phyloP scores from a whole-genome alignment of 1,284 basidiomycete genomes.

The Puccinia horiana region DNA sequence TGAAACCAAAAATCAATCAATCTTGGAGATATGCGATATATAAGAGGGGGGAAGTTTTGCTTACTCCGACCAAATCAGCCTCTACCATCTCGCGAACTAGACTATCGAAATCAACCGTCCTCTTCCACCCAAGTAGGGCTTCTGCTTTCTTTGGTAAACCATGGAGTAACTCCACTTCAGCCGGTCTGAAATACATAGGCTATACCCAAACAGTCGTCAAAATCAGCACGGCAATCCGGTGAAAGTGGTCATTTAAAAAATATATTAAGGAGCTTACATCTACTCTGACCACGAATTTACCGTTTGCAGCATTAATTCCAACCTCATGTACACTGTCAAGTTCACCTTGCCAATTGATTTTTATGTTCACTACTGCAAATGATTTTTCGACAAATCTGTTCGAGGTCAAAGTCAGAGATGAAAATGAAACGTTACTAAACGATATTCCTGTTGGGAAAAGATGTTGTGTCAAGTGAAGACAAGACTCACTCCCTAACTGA shows the following conservation, averaged over 20 bases:
- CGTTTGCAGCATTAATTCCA: slow-evolving; percentile 69
- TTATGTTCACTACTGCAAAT: slow-evolving; percentile 69
- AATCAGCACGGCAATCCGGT: slow-evolving; percentile 9
- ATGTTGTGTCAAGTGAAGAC: neutral
- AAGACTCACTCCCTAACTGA: slow-evolving; percentile 69
- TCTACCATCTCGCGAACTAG: slow-evolving; percentile 86
- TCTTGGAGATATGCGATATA: too few species aligned
- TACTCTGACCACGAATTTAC: slow-evolving; percentile 73
- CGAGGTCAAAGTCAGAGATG: neutral
- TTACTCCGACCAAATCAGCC: slow-evolving; percentile 65
- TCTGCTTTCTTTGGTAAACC: slow-evolving; percentile 84
- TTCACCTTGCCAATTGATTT: slow-evolving; percentile 73
- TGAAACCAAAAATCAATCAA: neutral
- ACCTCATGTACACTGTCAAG: slow-evolving; percentile 69
- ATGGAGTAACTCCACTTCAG: slow-evolving; percentile 85
- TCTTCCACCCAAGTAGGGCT: slow-evolving; percentile 78
- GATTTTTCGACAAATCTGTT: slow-evolving; percentile 73
- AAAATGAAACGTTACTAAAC: neutral
- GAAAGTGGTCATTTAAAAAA: slow-evolving; percentile 58
- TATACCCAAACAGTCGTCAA: slow-evolving; percentile 49
- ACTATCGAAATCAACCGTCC: slow-evolving; percentile 73
- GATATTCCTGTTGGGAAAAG: neutral
- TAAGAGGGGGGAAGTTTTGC: neutral
- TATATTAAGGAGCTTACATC: slow-evolving; percentile 72
- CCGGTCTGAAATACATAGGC: slow-evolving; percentile 62